Conservation (phyloP, 441 rosid species). For the Breynia disticha region DNA sequence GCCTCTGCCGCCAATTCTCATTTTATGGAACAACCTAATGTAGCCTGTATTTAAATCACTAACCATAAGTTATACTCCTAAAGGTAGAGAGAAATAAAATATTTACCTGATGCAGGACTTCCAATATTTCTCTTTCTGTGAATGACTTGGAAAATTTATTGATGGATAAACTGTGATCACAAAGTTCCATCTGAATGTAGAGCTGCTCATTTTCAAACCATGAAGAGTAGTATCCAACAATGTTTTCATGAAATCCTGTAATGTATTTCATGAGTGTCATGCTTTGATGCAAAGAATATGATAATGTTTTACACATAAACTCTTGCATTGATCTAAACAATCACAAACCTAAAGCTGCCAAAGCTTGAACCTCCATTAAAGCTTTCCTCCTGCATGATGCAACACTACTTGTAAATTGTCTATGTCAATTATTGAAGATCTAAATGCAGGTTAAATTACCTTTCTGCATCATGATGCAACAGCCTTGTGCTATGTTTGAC, state of each 20-base stretch:
- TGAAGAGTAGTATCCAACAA: conserved; percentile 74
- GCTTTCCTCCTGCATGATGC: conserved; percentile 67
- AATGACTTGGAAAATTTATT: conserved; percentile 28
- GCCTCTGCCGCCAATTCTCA: no score
- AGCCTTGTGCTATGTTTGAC: conserved; percentile 64
- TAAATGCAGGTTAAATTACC: conserved; percentile 28
- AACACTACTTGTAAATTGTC: conserved; percentile 3
- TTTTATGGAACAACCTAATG: no score
- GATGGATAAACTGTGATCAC: conserved; percentile 70
- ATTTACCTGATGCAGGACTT: conserved; percentile 60
- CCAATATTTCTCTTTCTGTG: conserved; percentile 51
- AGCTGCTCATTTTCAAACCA: conserved; percentile 94
- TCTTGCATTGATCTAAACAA: background rate
- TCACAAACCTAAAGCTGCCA: conserved; percentile 76
- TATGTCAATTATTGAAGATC: conserved; percentile 3
- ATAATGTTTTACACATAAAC: conserved; percentile 4
- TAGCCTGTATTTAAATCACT: no score
- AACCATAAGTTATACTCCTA: no score
- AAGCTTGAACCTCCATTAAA: conserved; percentile 95
- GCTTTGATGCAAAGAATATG: background rate
- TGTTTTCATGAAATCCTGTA: conserved; percentile 68
- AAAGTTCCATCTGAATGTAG: conserved; percentile 92
- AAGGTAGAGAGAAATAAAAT: conserved; percentile 2
- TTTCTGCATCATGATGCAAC: conserved; percentile 61
- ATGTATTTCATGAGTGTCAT: conserved; percentile 2